Evolutionary conservation across 768 basidiomycete species (phyloP).

Genomic region (Termitomyces sp.): DNA sequence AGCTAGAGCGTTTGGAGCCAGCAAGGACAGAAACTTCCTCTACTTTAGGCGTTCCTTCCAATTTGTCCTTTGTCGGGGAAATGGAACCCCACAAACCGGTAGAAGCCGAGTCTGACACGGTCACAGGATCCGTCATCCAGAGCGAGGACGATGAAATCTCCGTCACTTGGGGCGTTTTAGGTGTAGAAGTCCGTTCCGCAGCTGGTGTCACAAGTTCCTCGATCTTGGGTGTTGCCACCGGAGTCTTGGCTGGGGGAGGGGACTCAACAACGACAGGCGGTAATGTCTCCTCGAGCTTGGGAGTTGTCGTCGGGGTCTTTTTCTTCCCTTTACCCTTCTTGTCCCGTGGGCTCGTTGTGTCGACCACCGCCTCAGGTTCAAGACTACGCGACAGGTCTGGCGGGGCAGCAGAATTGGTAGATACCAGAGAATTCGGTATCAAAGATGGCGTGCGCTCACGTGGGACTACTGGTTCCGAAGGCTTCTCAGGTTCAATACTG

Average conservation of each 20-base stretch:
- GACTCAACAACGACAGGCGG: slow-evolving; percentile 10
- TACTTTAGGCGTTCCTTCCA: slow-evolving; percentile 14
- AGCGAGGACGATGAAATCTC: slow-evolving; percentile 43
- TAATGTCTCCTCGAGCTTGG: slow-evolving; percentile 8
- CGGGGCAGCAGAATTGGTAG: slow-evolving; percentile 10
- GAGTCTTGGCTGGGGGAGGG: slow-evolving; percentile 14
- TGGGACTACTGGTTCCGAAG: not conserved
- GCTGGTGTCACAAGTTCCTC: slow-evolving; percentile 2
- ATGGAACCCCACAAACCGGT: slow-evolving; percentile 1
- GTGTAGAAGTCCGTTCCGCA: slow-evolving; percentile 8
- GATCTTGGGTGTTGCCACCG: slow-evolving; percentile 1
- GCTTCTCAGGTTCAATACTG: slow-evolving; percentile 11
- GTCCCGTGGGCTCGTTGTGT: slow-evolving; percentile 1
- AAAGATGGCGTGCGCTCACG: slow-evolving; percentile 8
- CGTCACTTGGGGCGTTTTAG: slow-evolving; percentile 24
- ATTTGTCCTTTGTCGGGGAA: slow-evolving; percentile 4
- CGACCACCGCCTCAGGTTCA: slow-evolving; percentile 8
- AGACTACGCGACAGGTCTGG: slow-evolving; percentile 16
- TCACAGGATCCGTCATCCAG: slow-evolving; percentile 25
- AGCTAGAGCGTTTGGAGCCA: slow-evolving; percentile 4
- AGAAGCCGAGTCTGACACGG: slow-evolving; percentile 1
- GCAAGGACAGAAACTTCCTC: slow-evolving; percentile 6
- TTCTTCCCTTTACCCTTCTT: slow-evolving; percentile 23
- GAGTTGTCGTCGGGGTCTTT: slow-evolving; percentile 12
- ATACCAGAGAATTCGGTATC: slow-evolving; percentile 6